Evolutionary conservation across 768 basidiomycete genomes (phyloP).

Genomic region (Lactarius evosmus): DNA sequence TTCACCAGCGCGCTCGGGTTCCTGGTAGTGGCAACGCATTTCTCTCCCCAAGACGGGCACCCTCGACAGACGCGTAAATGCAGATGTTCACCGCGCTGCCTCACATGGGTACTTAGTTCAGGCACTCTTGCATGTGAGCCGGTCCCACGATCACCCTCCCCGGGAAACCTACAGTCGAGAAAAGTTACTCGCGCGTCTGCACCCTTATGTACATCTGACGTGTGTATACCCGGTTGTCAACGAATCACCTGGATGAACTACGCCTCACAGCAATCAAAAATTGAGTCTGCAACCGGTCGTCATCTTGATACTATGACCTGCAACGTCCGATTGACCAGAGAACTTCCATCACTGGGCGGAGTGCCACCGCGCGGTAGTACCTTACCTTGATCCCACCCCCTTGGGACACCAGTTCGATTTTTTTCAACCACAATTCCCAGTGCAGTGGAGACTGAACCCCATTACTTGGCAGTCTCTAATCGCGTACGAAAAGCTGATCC

Average conservation of each 20-base stretch:
- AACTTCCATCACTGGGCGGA: not conserved
- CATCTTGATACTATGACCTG: not conserved
- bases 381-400: not conserved
- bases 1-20: not conserved
- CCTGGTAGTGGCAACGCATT: not conserved
- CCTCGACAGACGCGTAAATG: not conserved
- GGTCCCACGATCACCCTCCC: not conserved
- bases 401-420: not conserved
- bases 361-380: not conserved
- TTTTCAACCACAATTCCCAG: not conserved
- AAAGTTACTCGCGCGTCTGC: not conserved
- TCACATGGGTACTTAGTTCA: not conserved
- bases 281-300: not conserved
- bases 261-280: not conserved
- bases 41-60: not conserved
- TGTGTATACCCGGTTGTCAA: not conserved
- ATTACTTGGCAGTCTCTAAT: not conserved
- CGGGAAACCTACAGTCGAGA: not conserved
- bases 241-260: not conserved
- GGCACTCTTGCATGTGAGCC: too few relatives aligned
- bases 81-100: not conserved
- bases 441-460: not conserved
- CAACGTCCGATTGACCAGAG: not conserved
- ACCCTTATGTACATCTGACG: not conserved
- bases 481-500: not conserved